These are phyloP conservation scores for Ustilago nuda DNA, from an alignment of 1,284 basidiomycete species.

Conservation along the genomic window DNA sequence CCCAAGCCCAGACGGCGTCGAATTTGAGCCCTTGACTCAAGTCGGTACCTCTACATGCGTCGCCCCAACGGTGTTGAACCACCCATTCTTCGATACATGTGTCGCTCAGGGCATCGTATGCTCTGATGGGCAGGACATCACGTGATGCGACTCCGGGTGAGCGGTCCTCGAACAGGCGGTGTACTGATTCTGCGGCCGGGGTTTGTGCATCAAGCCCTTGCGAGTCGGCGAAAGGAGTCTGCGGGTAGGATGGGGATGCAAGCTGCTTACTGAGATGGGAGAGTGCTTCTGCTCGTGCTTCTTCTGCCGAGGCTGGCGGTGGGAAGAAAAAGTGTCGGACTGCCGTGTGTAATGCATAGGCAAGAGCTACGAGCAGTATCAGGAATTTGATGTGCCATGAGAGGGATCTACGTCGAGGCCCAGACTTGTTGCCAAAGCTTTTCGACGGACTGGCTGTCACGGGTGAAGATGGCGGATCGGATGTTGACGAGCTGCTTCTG, in stretches of 20 bases:
- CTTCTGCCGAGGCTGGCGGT: slow-evolving; percentile 11
- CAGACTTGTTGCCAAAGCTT: slow-evolving; percentile 7
- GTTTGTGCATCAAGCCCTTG: background rate
- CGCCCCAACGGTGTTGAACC: slow-evolving; percentile 32
- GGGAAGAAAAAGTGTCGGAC: slow-evolving; percentile 14
- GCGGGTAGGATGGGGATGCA: background rate
- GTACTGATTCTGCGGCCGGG: slow-evolving; percentile 10
- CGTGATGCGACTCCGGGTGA: slow-evolving; percentile 27
- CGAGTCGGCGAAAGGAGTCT: background rate
- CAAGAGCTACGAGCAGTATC: slow-evolving; percentile 14
- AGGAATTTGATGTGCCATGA: slow-evolving; percentile 15
- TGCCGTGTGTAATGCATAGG: slow-evolving; percentile 9
- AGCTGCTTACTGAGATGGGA: slow-evolving; percentile 24
- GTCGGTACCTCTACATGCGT: slow-evolving; percentile 24
- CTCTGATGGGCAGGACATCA: slow-evolving; percentile 21
- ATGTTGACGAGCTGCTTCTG: background rate
- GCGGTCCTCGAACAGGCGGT: slow-evolving; percentile 23
- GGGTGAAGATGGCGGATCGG: slow-evolving; percentile 8
- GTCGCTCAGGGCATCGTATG: slow-evolving; percentile 42
- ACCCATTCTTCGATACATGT: slow-evolving; percentile 41
- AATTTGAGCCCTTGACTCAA: slow-evolving; percentile 27
- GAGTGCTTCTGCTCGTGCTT: slow-evolving; percentile 11
- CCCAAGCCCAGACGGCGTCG: slow-evolving; percentile 49
- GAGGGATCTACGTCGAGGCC: slow-evolving; percentile 10
- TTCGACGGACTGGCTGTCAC: background rate